A percentile compares a stretch with the other conserved stretches of the same genome.
Evolutionary conservation across 2,329 filamentous ascomycete species (phyloP).

Genomic region (Neopestalotiopsis clavispora): DNA sequence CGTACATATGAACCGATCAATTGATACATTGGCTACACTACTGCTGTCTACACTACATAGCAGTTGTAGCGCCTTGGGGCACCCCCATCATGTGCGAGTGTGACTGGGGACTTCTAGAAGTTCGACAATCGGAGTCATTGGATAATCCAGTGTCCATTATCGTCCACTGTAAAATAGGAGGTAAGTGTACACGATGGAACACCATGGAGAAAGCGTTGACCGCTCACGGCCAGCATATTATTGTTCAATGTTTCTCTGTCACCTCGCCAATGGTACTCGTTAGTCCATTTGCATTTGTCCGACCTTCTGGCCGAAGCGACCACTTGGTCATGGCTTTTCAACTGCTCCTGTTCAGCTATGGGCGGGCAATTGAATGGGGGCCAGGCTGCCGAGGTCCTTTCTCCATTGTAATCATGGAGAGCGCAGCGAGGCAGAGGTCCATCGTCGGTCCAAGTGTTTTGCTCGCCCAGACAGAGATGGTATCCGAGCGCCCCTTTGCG

Average conservation of each 20-base stretch:
- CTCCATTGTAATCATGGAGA: slow-evolving; percentile 1
- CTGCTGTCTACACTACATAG: neutral
- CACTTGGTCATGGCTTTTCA: neutral
- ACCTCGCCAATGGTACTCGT: slow-evolving; percentile 6
- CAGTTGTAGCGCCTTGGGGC: neutral
- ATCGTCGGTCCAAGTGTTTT: neutral
- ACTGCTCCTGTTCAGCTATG: slow-evolving; percentile 4
- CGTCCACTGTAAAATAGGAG: slow-evolving; percentile 2
- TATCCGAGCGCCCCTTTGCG: neutral
- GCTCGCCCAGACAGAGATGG: neutral
- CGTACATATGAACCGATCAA: neutral
- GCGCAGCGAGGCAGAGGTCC: neutral
- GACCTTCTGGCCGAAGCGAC: slow-evolving; percentile 10
- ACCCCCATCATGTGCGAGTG: neutral
- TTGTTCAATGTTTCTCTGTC: neutral
- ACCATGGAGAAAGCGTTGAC: slow-evolving; percentile 9
- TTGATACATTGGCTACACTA: neutral
- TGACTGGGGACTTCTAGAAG: slow-evolving; percentile 2
- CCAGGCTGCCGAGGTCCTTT: neutral
- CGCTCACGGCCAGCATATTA: slow-evolving; percentile 6
- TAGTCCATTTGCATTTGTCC: neutral
- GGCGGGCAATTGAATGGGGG: neutral
- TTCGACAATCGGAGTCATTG: neutral
- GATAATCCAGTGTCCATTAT: neutral
- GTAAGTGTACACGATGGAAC: slow-evolving; percentile 5